Base-by-base conservation (phyloP, 768 basidiomycete species). In the Boletellus emodensis region DNA sequence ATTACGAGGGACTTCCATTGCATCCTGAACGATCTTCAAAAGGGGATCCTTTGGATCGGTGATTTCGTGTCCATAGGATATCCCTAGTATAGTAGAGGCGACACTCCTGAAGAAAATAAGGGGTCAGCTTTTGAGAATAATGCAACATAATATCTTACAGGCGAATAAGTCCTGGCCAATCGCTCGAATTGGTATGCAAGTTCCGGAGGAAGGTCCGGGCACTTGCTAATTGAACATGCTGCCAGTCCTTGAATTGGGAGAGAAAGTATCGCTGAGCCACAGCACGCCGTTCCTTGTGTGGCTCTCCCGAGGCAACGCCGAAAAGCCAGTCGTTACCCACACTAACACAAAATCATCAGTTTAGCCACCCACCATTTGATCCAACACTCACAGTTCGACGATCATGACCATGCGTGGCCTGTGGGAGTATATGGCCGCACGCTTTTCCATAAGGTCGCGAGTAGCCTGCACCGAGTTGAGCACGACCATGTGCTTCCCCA, bases 391-490 rank as follows among this genome's bases (percentile, higher is more conserved):
- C 47, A 48, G 47, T 13, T 48, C 47, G 32, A 10, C 22, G 3
- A 41, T 8, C 51, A 52, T 42, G 32, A 40, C 32, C 39, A 52
- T 24, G 22, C 46, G 17, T 12, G 51, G 30, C 20, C 46, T 24
- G 24, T 48, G 9, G n/a, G 45, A 48, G 26, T 47, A 46, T 20
- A 48, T 41, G 35, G 51, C 51, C n/a, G 44, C 46, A 10, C 46
- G 44, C 18, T 52, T 52, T 18, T 47, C 51, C 44, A 52, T 44
- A 11, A 52, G 40, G 30, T 51, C 50, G 22, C 13, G 17, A 2
- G 32, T 39, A 6, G 50, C 38, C 15, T 68, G 59, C 26, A 58
- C 49, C 9, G 70, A 71, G 51, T 70, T 74, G 12, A 74, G 57
- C 22, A 74, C 49, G 24, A 73, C 54, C 12, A 69, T 61, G 4